Evolutionary conservation across 2,329 filamentous ascomycete species (phyloP).

Genomic region (Drechslera avenae): DNA sequence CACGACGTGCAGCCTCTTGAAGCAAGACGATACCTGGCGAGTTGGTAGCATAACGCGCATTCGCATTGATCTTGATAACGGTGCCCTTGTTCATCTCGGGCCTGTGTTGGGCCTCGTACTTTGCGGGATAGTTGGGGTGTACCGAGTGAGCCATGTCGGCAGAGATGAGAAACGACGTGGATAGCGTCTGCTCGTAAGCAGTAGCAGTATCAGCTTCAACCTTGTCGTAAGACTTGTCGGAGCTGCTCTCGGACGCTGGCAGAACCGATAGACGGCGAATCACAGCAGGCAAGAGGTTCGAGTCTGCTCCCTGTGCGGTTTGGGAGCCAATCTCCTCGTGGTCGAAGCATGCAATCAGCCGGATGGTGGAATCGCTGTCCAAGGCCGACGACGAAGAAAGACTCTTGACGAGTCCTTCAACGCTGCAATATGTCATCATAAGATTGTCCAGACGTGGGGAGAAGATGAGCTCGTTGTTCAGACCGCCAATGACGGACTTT

Average conservation of each 20-base stretch:
- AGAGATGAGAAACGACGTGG: constrained; percentile 89
- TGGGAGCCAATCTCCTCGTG: constrained; percentile 96
- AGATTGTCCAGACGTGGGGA: constrained; percentile 95
- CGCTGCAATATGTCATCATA: constrained; percentile 93
- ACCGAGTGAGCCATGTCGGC: constrained; percentile 98
- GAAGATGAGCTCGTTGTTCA: constrained; percentile 94
- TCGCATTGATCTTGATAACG: constrained; percentile 98
- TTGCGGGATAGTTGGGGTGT: constrained; percentile 90
- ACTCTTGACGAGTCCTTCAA: constrained; percentile 83
- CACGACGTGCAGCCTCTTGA: constrained; percentile 76
- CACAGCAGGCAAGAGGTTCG: constrained; percentile 85
- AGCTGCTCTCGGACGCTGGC: constrained; percentile 62
- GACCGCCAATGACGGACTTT: constrained; percentile 82
- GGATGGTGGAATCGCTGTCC: constrained; percentile 78
- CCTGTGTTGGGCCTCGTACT: constrained; percentile 89
- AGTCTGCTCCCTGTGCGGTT: constrained; percentile 91
- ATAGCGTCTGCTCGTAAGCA: constrained; percentile 89
- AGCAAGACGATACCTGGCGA: constrained; percentile 91
- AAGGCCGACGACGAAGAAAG: constrained; percentile 67
- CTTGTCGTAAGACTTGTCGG: constrained; percentile 69
- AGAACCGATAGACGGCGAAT: constrained; percentile 85
- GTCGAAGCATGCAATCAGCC: constrained; percentile 93
- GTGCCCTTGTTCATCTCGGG: constrained; percentile 96
- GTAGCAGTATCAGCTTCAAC: constrained; percentile 67
- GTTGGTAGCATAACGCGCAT: constrained; percentile 95